These are phyloP conservation scores for Didymellaceae sp. DNA, from an alignment of 2,329 filamentous ascomycete genomes.

Conservation along the genomic window DNA sequence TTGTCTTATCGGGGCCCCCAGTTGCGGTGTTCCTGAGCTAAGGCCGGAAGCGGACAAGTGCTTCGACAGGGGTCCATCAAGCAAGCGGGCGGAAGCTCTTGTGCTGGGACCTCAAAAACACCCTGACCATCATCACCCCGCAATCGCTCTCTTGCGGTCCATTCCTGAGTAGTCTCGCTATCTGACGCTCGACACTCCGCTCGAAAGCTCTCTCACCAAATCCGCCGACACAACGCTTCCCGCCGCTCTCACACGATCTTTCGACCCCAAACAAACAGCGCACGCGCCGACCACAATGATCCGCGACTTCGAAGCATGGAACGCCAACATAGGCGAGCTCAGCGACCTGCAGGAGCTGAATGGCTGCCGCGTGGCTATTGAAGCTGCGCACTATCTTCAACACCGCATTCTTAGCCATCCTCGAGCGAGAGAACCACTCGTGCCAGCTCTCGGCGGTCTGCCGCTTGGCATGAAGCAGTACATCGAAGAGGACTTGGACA, in stretches of 20 bases:
- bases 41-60: slow-evolving; percentile 13
- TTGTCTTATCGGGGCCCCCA: slow-evolving; percentile 4
- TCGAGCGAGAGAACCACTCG: slow-evolving; percentile 78
- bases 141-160: slow-evolving; percentile 8
- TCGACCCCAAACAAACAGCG: slow-evolving; percentile 7
- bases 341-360: slow-evolving; percentile 74
- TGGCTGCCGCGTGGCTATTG: slow-evolving; percentile 79
- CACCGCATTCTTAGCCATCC: slow-evolving; percentile 65
- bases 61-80: slow-evolving; percentile 6
- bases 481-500: slow-evolving; percentile 77
- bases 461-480: slow-evolving; percentile 78
- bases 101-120: slow-evolving; percentile 17
- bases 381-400: slow-evolving; percentile 88
- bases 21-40: slow-evolving; percentile 11
- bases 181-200: not conserved
- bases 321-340: slow-evolving; percentile 59
- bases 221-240: not conserved
- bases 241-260: not conserved
- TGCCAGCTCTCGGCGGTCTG: slow-evolving; percentile 87
- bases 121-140: slow-evolving; percentile 14
- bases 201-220: not conserved
- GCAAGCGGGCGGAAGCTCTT: slow-evolving; percentile 17
- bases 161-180: not conserved
- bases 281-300: slow-evolving; percentile 47
- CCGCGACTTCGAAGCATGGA: slow-evolving; percentile 63